These are phyloP conservation scores for Magnolia kwangsiensis DNA, from an alignment of 164 flowering plant genomes.

Conservation along the genomic window DNA sequence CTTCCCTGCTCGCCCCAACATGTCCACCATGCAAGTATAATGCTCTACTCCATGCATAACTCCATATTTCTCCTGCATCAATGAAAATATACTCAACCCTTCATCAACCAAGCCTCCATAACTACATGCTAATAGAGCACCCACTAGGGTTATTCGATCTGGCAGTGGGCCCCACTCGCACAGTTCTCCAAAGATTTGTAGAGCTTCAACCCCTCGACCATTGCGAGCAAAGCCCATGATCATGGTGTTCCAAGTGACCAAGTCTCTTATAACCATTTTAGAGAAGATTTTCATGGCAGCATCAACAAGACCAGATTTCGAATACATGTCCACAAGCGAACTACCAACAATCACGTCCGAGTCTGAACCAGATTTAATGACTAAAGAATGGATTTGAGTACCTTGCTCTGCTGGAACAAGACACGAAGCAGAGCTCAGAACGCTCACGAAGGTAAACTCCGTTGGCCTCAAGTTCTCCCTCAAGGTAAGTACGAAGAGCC, in stretches of 20 bases:
- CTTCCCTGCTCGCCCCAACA: constrained; percentile 47
- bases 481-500: constrained; percentile 35
- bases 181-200: constrained; percentile 36
- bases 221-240: constrained; percentile 46
- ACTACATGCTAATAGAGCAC: constrained; percentile 51
- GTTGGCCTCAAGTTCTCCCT: constrained; percentile 41
- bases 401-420: constrained; percentile 38
- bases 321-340: constrained; percentile 56
- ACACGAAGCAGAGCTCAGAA: constrained; percentile 33
- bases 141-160: constrained; percentile 45
- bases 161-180: constrained; percentile 28
- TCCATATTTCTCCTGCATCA: constrained; percentile 47
- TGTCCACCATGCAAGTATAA: constrained; percentile 43
- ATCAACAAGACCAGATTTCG: constrained; percentile 42
- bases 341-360: constrained; percentile 44
- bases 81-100: constrained; percentile 41
- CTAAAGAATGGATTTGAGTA: constrained; percentile 51
- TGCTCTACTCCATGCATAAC: constrained; percentile 44
- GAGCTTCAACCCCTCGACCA: constrained; percentile 37
- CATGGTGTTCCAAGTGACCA: constrained; percentile 64
- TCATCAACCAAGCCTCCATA: constrained; percentile 38
- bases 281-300: constrained; percentile 35
- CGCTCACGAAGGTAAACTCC: constrained; percentile 47
- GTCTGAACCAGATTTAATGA: constrained; percentile 45
- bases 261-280: constrained; percentile 35